Evolutionary conservation across 805 yeast species (phyloP).

Genomic region (Torulaspora maleeae): DNA sequence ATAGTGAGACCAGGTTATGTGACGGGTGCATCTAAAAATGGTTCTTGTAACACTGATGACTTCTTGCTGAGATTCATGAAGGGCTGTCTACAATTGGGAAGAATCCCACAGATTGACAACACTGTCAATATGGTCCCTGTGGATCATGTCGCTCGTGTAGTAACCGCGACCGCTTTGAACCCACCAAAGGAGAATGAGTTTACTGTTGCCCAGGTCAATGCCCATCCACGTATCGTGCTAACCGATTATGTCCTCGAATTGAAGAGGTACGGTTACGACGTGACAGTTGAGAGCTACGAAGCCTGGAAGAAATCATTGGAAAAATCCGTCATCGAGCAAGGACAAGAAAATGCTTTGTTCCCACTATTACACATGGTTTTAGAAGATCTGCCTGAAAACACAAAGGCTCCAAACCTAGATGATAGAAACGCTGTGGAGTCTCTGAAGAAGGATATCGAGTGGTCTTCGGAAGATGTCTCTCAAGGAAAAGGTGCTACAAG

Average conservation of each 20-base stretch:
- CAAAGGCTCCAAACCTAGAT: conserved; percentile 94
- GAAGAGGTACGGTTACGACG: conserved; percentile 65
- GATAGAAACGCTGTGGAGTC: conserved; percentile 77
- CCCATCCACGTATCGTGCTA: conserved; percentile 86
- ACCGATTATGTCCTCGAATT: conserved; percentile 67
- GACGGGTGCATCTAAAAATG: conserved; percentile 77
- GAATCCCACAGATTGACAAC: conserved; percentile 79
- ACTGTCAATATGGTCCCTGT: conserved; percentile 96
- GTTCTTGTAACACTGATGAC: conserved; percentile 94
- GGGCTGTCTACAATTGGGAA: conserved; percentile 86
- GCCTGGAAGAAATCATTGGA: conserved; percentile 78
- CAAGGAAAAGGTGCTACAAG: conserved; percentile 71
- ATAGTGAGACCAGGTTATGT: conserved; percentile 95
- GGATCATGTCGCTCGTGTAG: conserved; percentile 93
- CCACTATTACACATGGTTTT: conserved; percentile 92
- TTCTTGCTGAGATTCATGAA: conserved; percentile 90
- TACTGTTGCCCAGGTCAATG: conserved; percentile 92
- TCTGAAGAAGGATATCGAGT: conserved; percentile 53
- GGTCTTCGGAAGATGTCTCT: conserved; percentile 64
- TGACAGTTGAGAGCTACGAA: conserved; percentile 59
- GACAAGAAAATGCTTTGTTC: conserved; percentile 79
- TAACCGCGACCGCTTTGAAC: conserved; percentile 73
- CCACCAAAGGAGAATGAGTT: conserved; percentile 55
- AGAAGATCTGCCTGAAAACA: conserved; percentile 83
- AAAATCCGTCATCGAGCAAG: conserved; percentile 64